These are phyloP conservation scores for Botrytis galanthina DNA, from an alignment of 2,329 filamentous ascomycete species.

Conservation along the genomic window DNA sequence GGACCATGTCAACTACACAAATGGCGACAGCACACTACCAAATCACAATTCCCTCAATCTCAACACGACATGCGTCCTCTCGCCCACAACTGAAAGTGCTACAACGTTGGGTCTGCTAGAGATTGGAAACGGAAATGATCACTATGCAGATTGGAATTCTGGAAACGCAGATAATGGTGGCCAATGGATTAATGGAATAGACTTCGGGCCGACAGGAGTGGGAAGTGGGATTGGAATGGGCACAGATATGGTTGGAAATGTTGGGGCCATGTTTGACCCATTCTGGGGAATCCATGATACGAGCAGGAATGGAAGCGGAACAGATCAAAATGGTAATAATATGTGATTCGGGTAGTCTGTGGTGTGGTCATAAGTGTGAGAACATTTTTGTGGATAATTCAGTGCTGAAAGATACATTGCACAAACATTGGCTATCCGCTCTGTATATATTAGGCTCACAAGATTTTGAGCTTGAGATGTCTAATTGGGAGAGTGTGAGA, in stretches of 20 bases:
- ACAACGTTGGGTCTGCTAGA: not conserved
- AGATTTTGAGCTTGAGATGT: not conserved
- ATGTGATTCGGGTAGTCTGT: not conserved
- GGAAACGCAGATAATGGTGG: not conserved
- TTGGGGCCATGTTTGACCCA: conserved; percentile 3
- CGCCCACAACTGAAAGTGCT: conserved; percentile 3
- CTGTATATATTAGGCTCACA: not conserved
- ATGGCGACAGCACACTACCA: not conserved
- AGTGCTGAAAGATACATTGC: too few relatives aligned
- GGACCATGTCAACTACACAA: not conserved
- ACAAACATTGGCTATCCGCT: not conserved
- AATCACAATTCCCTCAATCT: not conserved
- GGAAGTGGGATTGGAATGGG: not conserved
- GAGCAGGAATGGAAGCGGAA: not conserved
- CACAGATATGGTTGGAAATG: not conserved
- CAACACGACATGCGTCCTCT: not conserved
- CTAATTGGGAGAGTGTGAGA: not conserved
- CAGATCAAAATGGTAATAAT: not conserved
- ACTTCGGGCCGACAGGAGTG: not conserved
- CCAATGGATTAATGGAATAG: not conserved
- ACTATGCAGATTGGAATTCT: conserved; percentile 9
- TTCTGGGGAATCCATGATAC: conserved; percentile 6
- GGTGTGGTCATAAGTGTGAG: not conserved
- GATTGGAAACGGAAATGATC: conserved; percentile 2
- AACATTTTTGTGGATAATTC: not conserved